Conservation (phyloP, 176 grass and related monocot species). For the Zoysia pacifica region DNA sequence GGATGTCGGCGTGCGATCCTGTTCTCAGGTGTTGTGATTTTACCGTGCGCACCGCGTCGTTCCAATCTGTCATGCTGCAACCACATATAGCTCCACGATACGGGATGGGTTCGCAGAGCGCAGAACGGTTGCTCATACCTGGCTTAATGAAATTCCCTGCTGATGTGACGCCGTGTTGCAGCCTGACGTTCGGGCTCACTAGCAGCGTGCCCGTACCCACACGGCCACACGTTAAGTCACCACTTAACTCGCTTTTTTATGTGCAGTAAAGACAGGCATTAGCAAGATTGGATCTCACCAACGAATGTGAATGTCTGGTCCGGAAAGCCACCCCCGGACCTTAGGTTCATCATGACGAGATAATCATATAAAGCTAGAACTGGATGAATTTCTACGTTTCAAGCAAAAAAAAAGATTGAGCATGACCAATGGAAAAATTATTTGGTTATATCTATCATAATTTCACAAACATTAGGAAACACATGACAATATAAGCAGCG, state of each 20-base stretch:
- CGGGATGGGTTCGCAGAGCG: neutral
- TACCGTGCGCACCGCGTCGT: neutral
- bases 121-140: too few species aligned
- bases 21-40: neutral
- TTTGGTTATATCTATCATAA: too few species aligned
- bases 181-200: too few species aligned
- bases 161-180: too few species aligned
- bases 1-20: conserved; percentile 31
- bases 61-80: neutral
- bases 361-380: neutral
- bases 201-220: too few species aligned
- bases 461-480: neutral
- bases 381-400: neutral
- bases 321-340: neutral
- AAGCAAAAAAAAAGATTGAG: neutral
- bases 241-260: too few species aligned
- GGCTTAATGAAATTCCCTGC: too few species aligned
- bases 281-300: neutral
- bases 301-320: neutral
- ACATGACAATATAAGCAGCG: neutral
- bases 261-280: too few species aligned
- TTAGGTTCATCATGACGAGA: neutral
- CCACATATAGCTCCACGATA: neutral
- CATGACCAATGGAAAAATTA: too few species aligned
- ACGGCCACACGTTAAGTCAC: too few species aligned